These are phyloP conservation scores for Hansenula sp. DNA, from an alignment of 1,139 yeast species.

Conservation along the genomic window DNA sequence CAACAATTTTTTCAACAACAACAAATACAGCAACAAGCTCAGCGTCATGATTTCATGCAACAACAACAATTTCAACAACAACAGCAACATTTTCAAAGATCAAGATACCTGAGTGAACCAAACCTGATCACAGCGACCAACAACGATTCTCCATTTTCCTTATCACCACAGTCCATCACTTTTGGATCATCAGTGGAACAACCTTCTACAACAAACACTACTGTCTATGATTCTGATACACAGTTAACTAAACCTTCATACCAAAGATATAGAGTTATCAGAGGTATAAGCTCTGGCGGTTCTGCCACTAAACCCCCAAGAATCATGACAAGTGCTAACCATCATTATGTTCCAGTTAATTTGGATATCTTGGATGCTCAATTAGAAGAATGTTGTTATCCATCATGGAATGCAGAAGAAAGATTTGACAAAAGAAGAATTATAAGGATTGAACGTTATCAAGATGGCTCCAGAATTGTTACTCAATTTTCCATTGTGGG, in stretches of 20 bases:
- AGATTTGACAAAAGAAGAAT: conserved; percentile 49
- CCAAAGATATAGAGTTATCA: conserved; percentile 39
- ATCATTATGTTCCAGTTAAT: conserved; percentile 42
- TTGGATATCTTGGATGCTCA: conserved; percentile 41
- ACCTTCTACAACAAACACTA: conserved; percentile 4
- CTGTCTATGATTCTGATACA: conserved; percentile 5
- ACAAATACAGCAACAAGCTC: neutral
- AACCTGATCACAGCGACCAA: conserved; percentile 7
- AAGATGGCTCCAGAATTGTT: conserved; percentile 41
- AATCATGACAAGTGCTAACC: conserved; percentile 27
- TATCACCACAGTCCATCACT: conserved; percentile 14
- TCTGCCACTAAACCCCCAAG: conserved; percentile 54
- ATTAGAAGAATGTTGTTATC: conserved; percentile 44
- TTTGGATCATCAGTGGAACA: conserved; percentile 5
- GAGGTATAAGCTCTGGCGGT: conserved; percentile 61
- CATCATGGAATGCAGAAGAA: conserved; percentile 47
- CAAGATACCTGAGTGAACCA: conserved; percentile 13
- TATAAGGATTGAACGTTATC: conserved; percentile 52
- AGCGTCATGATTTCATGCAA: neutral
- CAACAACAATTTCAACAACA: conserved; percentile 3
- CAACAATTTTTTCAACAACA: neutral
- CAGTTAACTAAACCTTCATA: conserved; percentile 1
- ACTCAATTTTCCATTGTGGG: conserved; percentile 52
- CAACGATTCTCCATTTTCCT: conserved; percentile 11
- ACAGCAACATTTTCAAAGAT: conserved; percentile 7